phyloP scores from a whole-genome alignment of 176 grass and related monocot species.

The Carex kokanica region DNA sequence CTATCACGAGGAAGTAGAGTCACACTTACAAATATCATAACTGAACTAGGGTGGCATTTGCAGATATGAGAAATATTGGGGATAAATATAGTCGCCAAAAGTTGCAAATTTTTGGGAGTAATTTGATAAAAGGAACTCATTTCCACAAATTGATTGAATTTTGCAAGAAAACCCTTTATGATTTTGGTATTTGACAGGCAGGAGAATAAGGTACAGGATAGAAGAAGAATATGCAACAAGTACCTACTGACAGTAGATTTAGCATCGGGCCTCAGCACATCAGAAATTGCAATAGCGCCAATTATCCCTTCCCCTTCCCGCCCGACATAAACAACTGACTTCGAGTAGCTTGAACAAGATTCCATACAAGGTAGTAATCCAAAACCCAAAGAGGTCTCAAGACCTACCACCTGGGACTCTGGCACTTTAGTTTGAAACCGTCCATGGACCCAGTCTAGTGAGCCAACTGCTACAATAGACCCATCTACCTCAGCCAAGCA shows the following conservation, averaged over 20 bases:
- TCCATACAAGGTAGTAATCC: conserved; percentile 36
- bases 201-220: conserved; percentile 22
- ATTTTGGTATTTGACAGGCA: not conserved
- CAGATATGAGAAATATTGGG: not conserved
- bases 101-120: not conserved
- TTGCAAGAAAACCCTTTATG: not conserved
- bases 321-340: conserved; percentile 79
- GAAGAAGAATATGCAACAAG: conserved; percentile 16
- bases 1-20: not conserved
- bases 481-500: conserved; percentile 95
- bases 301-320: conserved; percentile 92
- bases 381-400: conserved; percentile 47
- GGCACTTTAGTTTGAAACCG: conserved; percentile 63
- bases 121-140: not conserved
- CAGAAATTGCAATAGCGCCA: conserved; percentile 82
- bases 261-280: conserved; percentile 78
- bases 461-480: conserved; percentile 78
- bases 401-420: conserved; percentile 42
- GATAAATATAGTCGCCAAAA: not conserved
- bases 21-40: not conserved
- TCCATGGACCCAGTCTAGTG: conserved; percentile 73
- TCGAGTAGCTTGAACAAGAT: conserved; percentile 60
- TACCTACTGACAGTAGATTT: conserved; percentile 71
- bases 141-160: not conserved
- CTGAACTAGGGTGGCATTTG: not conserved